Evolutionary conservation across 129 eudicot species (phyloP).

Genomic region (Glebionis coronaria): DNA sequence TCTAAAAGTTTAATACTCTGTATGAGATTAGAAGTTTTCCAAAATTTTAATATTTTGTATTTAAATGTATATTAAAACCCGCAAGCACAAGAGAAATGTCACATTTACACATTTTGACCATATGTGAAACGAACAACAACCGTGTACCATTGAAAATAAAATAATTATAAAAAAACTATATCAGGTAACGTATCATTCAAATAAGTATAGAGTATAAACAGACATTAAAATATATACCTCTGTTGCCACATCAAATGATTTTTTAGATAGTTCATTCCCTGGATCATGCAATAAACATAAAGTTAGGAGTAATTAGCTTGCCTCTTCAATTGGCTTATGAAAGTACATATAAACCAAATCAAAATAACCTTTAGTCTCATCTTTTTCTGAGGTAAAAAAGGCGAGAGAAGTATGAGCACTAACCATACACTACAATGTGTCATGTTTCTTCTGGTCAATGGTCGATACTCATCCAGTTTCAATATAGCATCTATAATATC

Average conservation of each 20-base stretch:
- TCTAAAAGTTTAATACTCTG: no score
- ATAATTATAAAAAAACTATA: no score
- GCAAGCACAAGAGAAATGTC: no score
- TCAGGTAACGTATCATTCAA: neutral
- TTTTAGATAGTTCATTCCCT: constrained; percentile 61
- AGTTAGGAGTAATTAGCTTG: constrained; percentile 14
- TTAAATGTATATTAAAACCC: no score
- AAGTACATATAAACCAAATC: constrained; percentile 59
- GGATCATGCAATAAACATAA: constrained; percentile 56
- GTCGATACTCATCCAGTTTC: constrained; percentile 70
- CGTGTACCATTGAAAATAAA: no score
- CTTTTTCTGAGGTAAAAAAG: constrained; percentile 56
- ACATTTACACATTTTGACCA: no score
- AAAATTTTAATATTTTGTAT: no score
- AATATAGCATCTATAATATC: constrained; percentile 50
- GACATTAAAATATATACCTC: constrained; percentile 46
- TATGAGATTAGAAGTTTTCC: no score
- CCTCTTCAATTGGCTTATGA: constrained; percentile 67
- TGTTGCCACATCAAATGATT: constrained; percentile 66
- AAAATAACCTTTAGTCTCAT: constrained; percentile 64
- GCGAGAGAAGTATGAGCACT: constrained; percentile 78
- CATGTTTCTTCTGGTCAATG: constrained; percentile 60
- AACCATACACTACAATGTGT: constrained; percentile 78
- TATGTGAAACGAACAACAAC: no score
- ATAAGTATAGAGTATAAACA: neutral